These are phyloP conservation scores for Aspergillus steynii DNA, from an alignment of 495 filamentous ascomycete species.

Conservation along the genomic window DNA sequence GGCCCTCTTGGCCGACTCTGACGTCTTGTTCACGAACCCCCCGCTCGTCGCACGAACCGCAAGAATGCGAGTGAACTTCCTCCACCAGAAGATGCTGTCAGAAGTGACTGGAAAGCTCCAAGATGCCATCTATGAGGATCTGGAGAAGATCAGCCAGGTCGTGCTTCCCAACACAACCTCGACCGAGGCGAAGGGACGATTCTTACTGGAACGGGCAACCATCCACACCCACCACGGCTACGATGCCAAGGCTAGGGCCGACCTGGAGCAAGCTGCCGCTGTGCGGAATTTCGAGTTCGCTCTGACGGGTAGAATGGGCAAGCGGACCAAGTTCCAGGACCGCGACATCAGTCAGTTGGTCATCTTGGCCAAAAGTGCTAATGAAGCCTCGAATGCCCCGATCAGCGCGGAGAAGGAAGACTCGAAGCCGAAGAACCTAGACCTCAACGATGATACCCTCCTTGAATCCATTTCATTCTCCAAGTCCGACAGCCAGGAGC, in stretches of 20 bases:
- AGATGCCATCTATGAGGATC: slow-evolving; percentile 53
- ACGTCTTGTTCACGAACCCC: slow-evolving; percentile 44
- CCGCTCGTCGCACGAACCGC: slow-evolving; percentile 38
- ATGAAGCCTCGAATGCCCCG: slow-evolving; percentile 19
- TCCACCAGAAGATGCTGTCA: slow-evolving; percentile 85
- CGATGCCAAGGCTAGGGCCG: slow-evolving; percentile 70
- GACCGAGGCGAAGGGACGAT: slow-evolving; percentile 55
- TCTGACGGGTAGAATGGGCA: slow-evolving; percentile 82
- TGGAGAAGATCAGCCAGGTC: slow-evolving; percentile 42
- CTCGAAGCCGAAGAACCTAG: slow-evolving; percentile 62
- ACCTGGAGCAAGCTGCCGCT: slow-evolving; percentile 64
- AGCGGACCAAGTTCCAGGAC: slow-evolving; percentile 90
- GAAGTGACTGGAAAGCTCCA: slow-evolving; percentile 70
- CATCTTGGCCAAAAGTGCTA: slow-evolving; percentile 77
- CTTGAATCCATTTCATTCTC: slow-evolving; percentile 83
- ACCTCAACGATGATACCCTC: slow-evolving; percentile 90
- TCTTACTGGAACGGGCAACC: slow-evolving; percentile 76
- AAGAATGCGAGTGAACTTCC: slow-evolving; percentile 71
- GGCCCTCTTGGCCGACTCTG: slow-evolving; percentile 58
- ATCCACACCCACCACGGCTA: slow-evolving; percentile 84
- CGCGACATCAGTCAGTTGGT: slow-evolving; percentile 88
- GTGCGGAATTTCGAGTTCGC: slow-evolving; percentile 75
- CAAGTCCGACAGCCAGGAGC: slow-evolving; percentile 42
- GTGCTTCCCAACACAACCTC: slow-evolving; percentile 39
- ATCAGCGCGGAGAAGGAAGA: slow-evolving; percentile 11